These are phyloP conservation scores for Lasiodiplodia theobromae DNA, from an alignment of 2,329 filamentous ascomycete genomes.

Conservation along the genomic window DNA sequence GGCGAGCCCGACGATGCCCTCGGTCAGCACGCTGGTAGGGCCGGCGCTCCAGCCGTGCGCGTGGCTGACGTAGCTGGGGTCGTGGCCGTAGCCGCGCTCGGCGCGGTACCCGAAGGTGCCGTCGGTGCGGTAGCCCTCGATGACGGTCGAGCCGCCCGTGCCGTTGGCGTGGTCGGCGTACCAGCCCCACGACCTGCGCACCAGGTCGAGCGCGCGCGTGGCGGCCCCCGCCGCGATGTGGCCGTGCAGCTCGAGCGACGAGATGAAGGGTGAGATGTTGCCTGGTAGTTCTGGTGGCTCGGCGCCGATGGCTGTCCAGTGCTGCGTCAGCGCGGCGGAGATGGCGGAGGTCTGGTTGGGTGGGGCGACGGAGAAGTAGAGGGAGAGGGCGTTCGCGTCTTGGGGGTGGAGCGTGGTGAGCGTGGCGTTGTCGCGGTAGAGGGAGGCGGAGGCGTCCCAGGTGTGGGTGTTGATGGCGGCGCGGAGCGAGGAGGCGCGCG, in stretches of 20 bases:
- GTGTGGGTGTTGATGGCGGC: constrained; percentile 39
- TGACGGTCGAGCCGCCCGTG: constrained; percentile 63
- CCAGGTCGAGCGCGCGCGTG: constrained; percentile 61
- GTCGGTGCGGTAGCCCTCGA: constrained; percentile 65
- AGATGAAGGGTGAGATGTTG: constrained; percentile 66
- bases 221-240: constrained; percentile 60
- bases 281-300: constrained; percentile 63
- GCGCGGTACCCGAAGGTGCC: constrained; percentile 65
- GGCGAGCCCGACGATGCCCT: constrained; percentile 54
- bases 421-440: constrained; percentile 50
- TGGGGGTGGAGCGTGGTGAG: constrained; percentile 57
- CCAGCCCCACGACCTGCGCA: constrained; percentile 67
- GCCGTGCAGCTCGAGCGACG: constrained; percentile 65
- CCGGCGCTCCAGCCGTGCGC: constrained; percentile 53
- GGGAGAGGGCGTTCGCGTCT: constrained; percentile 53
- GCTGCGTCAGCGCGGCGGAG: constrained; percentile 54
- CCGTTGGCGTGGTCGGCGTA: constrained; percentile 64
- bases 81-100: constrained; percentile 59
- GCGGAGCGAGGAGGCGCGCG: constrained; percentile 35
- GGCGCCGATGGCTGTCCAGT: constrained; percentile 65
- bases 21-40: constrained; percentile 43
- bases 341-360: constrained; percentile 57
- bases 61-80: constrained; percentile 50
- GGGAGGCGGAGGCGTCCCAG: constrained; percentile 38
- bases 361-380: constrained; percentile 41